These are phyloP conservation scores for Cornus kousa DNA, from an alignment of 148 eudicot genomes.

Conservation along the genomic window DNA sequence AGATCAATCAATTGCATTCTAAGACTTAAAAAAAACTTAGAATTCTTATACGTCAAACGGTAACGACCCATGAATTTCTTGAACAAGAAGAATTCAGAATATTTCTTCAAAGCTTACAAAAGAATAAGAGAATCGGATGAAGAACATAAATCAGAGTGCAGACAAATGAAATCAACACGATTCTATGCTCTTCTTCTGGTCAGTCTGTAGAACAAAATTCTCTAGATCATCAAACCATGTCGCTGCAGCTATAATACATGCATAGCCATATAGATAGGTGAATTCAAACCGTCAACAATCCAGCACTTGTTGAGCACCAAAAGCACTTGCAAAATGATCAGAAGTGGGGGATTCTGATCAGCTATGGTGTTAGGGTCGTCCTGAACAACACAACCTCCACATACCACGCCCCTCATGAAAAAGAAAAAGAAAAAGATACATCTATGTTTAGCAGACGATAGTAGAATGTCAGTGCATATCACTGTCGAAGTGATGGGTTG, in stretches of 20 bases:
- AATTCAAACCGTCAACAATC: background rate
- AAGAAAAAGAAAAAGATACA: background rate
- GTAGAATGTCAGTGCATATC: background rate
- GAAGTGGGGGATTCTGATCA: background rate
- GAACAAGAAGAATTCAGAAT: too few species aligned
- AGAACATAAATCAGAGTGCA: background rate
- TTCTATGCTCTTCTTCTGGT: background rate
- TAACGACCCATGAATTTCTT: too few species aligned
- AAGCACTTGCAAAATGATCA: background rate
- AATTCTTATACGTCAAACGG: too few species aligned
- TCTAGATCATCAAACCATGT: too few species aligned
- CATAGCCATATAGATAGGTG: too few species aligned
- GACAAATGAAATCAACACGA: background rate
- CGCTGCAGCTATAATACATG: background rate
- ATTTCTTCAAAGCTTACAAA: too few species aligned
- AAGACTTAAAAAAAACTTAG: too few species aligned
- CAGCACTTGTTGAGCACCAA: background rate
- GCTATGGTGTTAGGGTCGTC: background rate
- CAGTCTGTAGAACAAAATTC: background rate
- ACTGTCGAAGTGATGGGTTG: background rate
- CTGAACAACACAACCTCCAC: slow-evolving; percentile 67
- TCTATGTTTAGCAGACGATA: too few species aligned
- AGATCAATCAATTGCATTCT: too few species aligned
- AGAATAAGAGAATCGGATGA: too few species aligned
- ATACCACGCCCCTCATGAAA: slow-evolving; percentile 52